phyloP scores from a whole-genome alignment of 129 eudicot genomes.

The Chrysanthemum seticuspe region DNA sequence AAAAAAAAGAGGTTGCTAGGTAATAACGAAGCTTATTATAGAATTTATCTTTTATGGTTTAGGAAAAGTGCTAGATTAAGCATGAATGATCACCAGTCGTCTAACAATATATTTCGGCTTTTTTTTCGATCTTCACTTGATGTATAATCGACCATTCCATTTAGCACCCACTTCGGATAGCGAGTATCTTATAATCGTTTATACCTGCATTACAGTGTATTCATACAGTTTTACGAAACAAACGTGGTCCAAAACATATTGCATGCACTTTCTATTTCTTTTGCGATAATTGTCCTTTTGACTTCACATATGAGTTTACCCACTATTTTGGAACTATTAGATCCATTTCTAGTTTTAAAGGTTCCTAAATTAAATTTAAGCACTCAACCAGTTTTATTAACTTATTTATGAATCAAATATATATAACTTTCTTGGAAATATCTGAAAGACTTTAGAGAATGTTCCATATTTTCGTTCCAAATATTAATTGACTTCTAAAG shows the following conservation, averaged over 20 bases:
- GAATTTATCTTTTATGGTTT: too few species aligned
- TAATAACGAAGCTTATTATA: too few species aligned
- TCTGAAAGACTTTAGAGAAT: background rate
- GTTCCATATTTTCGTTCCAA: background rate
- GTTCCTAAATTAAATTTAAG: too few species aligned
- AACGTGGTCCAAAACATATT: constrained; percentile 3
- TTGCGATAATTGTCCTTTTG: constrained; percentile 11
- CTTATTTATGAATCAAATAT: background rate
- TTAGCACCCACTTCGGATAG: too few species aligned
- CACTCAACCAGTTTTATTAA: background rate
- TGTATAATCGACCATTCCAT: too few species aligned
- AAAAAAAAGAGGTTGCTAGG: too few species aligned
- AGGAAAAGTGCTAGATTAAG: too few species aligned
- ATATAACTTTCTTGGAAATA: background rate
- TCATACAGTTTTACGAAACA: background rate
- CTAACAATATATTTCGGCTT: too few species aligned
- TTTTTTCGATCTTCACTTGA: too few species aligned
- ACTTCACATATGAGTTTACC: constrained; percentile 8
- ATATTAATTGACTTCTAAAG: background rate
- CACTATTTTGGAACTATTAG: too few species aligned
- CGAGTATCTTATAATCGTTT: background rate
- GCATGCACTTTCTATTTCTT: background rate
- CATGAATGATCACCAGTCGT: too few species aligned
- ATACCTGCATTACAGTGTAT: background rate
- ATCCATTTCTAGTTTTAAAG: too few species aligned